Evolutionary conservation across 1,284 basidiomycete species (phyloP).

Genomic region (Inonotus hispidus): DNA sequence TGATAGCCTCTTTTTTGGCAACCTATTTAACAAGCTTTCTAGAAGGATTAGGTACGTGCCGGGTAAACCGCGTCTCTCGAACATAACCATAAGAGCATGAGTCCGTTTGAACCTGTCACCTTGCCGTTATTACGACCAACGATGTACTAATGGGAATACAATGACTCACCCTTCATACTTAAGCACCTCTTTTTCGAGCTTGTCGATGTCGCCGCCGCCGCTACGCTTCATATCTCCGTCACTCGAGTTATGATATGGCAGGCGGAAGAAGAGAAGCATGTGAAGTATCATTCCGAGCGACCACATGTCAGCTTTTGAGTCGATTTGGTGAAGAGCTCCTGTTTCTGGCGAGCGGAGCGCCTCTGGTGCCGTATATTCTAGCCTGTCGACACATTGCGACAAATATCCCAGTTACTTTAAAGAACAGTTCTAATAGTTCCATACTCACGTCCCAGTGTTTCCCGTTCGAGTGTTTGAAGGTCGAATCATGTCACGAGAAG

Average conservation of each 20-base stretch:
- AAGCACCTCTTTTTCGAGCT: slow-evolving; percentile 70
- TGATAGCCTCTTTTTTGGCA: slow-evolving; percentile 57
- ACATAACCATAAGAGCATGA: slow-evolving; percentile 42
- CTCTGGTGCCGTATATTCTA: slow-evolving; percentile 84
- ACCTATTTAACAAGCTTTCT: slow-evolving; percentile 62
- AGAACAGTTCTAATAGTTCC: slow-evolving; percentile 16
- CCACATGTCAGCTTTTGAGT: slow-evolving; percentile 90
- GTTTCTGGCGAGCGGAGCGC: slow-evolving; percentile 67
- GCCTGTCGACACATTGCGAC: slow-evolving; percentile 34
- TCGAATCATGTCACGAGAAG: slow-evolving; percentile 83
- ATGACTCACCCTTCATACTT: slow-evolving; percentile 59
- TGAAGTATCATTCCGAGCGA: slow-evolving; percentile 88
- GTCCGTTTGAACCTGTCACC: slow-evolving; percentile 52
- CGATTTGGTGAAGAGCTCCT: slow-evolving; percentile 65
- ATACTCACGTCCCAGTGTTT: slow-evolving; percentile 87
- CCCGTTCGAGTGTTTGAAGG: slow-evolving; percentile 68
- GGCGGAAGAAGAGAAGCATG: slow-evolving; percentile 82
- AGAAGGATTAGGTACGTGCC: slow-evolving; percentile 64
- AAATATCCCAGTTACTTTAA: background rate
- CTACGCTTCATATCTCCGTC: slow-evolving; percentile 44
- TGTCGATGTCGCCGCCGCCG: slow-evolving; percentile 55
- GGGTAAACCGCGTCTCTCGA: slow-evolving; percentile 66
- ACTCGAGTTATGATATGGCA: slow-evolving; percentile 71
- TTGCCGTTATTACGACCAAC: background rate
- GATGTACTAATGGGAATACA: background rate